Evolutionary conservation across 257 asterid genomes (phyloP), one percentile per base, ranked within the genome.

Genomic region (Scutellaria minor): DNA sequence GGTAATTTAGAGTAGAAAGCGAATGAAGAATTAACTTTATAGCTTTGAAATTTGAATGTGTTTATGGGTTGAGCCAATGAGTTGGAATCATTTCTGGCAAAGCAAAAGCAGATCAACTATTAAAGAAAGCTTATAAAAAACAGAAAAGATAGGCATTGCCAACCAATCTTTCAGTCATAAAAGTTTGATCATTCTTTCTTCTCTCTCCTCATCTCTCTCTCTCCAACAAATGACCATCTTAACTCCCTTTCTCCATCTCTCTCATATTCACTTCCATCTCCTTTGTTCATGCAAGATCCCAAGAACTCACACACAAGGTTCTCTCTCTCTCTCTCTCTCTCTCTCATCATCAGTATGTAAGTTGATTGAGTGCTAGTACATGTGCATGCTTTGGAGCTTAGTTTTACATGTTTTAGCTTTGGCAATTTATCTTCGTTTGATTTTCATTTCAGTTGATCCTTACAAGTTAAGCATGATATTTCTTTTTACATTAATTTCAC

Each of bases 241-340:
- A 54, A 72, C 12, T 72, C 67, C 57, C 74, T 71, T 57, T 78
- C 71, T 56, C 47, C 72, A 68, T 64, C 66, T 58, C 83, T 22
- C 64, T 22, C 61, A 52, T 46, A 15, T 24, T 74, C 58, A 52
- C 63, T 54, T 12, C 68, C 64, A 27, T 77, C 77, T 72, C 60
- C 14, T 70, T 72, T 75, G 83, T 83, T 83, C 87, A 83, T 83
- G 87, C 87, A 83, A 83, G 85, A 80, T 80, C 82, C 79, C 78
- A 83, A 77, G 78, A 80, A 75, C 83, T 67, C 85, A 71, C 70
- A 75, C 64, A 71, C 72, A 57, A 83, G 85, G 87, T 83, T 71
- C 65, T 58, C 27, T 6, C 66, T 40, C 70, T 66, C 81, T 71
- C 80, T 68, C 73, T 53, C 75, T 58, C 80, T 66, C 72, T 70